Percentiles rank a stretch among this genome's conserved stretches.
Conservation (phyloP, 306 rosid species). For the Gynostemma pentaphyllum region DNA sequence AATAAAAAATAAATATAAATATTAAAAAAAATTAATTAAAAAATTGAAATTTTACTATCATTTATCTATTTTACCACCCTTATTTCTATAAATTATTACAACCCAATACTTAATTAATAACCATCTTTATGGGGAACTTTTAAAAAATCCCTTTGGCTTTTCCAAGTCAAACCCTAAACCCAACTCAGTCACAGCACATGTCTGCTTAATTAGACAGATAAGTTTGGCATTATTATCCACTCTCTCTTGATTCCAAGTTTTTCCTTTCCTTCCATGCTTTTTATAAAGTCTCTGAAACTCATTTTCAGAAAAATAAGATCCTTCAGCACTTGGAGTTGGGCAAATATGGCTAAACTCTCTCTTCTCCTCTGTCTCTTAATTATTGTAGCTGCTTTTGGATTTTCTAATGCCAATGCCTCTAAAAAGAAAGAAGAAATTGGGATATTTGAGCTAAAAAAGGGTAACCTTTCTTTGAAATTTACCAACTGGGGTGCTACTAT, state of each 20-base stretch:
- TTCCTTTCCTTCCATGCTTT: constrained; percentile 2
- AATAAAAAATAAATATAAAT: no score
- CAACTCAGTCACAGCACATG: no score
- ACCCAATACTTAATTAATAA: no score
- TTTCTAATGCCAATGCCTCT: constrained; percentile 22
- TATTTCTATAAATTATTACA: no score
- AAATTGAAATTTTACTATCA: no score
- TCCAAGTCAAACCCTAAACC: not conserved
- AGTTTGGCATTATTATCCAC: not conserved
- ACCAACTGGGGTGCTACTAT: constrained; percentile 59
- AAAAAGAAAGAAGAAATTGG: constrained; percentile 11
- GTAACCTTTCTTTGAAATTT: constrained; percentile 29
- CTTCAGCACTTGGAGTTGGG: not conserved
- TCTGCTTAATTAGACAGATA: not conserved
- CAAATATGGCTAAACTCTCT: constrained; percentile 20
- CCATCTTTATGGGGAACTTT: no score
- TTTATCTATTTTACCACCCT: no score
- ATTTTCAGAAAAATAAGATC: not conserved
- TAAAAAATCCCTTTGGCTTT: not conserved
- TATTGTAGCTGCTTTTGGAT: constrained; percentile 22
- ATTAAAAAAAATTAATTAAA: no score
- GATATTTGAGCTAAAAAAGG: constrained; percentile 31
- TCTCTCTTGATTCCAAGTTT: no score
- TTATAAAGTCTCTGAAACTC: not conserved
- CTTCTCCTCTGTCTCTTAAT: constrained; percentile 22